These are phyloP conservation scores for Inosperma sp. DNA, from an alignment of 768 basidiomycete genomes.

Conservation along the genomic window DNA sequence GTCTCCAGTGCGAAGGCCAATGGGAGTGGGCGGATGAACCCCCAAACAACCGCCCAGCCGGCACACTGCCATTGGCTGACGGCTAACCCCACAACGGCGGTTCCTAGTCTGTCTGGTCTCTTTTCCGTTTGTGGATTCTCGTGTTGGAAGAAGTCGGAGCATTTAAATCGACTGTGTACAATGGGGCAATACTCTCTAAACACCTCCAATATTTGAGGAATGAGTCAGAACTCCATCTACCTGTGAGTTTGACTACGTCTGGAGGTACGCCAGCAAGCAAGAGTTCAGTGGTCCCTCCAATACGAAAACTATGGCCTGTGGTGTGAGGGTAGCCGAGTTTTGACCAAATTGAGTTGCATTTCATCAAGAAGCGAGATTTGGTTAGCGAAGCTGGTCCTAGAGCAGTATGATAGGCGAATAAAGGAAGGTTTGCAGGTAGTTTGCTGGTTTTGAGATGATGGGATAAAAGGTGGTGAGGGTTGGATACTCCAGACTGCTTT, in stretches of 20 bases:
- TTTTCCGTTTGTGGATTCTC: neutral
- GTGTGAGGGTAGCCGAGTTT: constrained; percentile 11
- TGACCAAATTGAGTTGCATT: constrained; percentile 28
- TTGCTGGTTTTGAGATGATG: constrained; percentile 17
- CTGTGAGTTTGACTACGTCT: constrained; percentile 28
- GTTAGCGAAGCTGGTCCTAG: constrained; percentile 12
- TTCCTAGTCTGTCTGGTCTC: neutral
- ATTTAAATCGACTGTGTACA: constrained; percentile 1
- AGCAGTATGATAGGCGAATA: constrained; percentile 14
- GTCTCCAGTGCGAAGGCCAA: constrained; percentile 4
- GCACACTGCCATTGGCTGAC: neutral
- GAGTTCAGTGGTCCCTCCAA: constrained; percentile 34
- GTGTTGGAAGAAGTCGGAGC: neutral
- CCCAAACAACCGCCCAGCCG: constrained; percentile 1
- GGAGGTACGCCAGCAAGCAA: constrained; percentile 27
- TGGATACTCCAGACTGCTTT: constrained; percentile 8
- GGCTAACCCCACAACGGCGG: neutral
- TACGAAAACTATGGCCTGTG: constrained; percentile 31
- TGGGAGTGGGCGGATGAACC: constrained; percentile 5
- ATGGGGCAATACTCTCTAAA: constrained; percentile 18
- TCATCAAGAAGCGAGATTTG: constrained; percentile 13
- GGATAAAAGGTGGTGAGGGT: constrained; percentile 16
- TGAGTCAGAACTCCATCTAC: constrained; percentile 31
- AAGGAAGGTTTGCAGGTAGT: constrained; percentile 4
- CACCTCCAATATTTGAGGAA: constrained; percentile 32